These are phyloP conservation scores for Talaromyces proteolyticus DNA, from an alignment of 495 filamentous ascomycete genomes.

Conservation along the genomic window DNA sequence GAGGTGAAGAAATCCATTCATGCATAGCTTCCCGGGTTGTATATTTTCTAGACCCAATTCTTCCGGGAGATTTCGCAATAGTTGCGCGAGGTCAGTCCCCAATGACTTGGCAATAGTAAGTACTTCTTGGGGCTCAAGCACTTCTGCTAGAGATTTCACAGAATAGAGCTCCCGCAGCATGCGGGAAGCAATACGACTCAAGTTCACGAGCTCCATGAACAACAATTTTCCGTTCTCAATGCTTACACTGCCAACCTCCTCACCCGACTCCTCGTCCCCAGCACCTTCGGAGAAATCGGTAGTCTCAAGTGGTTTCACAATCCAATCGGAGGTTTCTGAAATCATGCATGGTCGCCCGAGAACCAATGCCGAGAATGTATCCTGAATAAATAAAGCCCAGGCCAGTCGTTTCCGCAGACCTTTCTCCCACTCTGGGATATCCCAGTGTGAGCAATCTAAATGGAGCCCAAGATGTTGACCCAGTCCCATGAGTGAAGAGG, in stretches of 20 bases:
- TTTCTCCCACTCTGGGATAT: slow-evolving; percentile 75
- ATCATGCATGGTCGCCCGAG: slow-evolving; percentile 81
- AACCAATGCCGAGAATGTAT: slow-evolving; percentile 81
- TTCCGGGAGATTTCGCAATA: slow-evolving; percentile 63
- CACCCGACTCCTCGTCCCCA: slow-evolving; percentile 51
- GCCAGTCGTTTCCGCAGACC: slow-evolving; percentile 73
- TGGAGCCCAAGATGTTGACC: slow-evolving; percentile 79
- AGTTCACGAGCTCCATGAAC: slow-evolving; percentile 67
- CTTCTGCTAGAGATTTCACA: slow-evolving; percentile 48
- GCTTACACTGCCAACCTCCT: slow-evolving; percentile 39
- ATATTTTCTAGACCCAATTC: slow-evolving; percentile 59
- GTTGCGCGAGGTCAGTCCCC: slow-evolving; percentile 76
- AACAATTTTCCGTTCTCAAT: slow-evolving; percentile 62
- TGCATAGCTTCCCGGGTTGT: slow-evolving; percentile 39
- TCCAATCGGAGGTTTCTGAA: slow-evolving; percentile 64
- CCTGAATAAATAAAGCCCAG: slow-evolving; percentile 84
- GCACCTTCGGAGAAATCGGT: slow-evolving; percentile 64
- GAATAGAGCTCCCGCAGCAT: slow-evolving; percentile 80
- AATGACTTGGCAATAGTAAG: slow-evolving; percentile 74
- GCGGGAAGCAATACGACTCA: slow-evolving; percentile 71
- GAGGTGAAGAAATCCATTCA: slow-evolving; percentile 71
- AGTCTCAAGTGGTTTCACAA: slow-evolving; percentile 52
- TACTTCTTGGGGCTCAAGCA: slow-evolving; percentile 45
- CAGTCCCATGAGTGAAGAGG: slow-evolving; percentile 69
- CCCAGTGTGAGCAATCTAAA: slow-evolving; percentile 73